Percentiles rank a stretch among this genome's conserved stretches.
Evolutionary conservation across 2,329 filamentous ascomycete species (phyloP).

Genomic region (Blastomyces parvus): DNA sequence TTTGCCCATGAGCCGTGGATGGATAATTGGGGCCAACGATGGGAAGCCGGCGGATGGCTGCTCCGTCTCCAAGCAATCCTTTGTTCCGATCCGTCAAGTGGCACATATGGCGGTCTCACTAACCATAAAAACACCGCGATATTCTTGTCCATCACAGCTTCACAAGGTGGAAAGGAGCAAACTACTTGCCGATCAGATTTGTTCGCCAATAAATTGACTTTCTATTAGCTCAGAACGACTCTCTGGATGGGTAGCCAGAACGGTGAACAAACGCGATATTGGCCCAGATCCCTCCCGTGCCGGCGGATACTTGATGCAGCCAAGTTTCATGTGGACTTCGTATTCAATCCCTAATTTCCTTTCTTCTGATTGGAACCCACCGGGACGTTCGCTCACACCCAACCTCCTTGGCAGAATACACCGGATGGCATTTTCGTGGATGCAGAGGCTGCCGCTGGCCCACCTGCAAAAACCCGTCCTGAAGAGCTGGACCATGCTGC

Average conservation of each 20-base stretch:
- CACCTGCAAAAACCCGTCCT: not conserved
- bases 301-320: not conserved
- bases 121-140: not conserved
- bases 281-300: not conserved
- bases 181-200: not conserved
- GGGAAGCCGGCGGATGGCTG: not conserved
- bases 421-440: not conserved
- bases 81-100: conserved; percentile 1
- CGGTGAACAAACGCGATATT: conserved; percentile 1
- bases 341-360: not conserved
- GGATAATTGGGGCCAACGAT: not conserved
- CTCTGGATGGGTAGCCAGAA: not conserved
- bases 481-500: not conserved
- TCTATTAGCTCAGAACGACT: not conserved
- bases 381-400: not conserved
- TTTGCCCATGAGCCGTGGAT: not conserved
- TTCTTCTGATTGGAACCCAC: conserved; percentile 4
- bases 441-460: not conserved
- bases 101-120: not conserved
- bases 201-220: not conserved
- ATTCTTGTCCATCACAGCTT: not conserved
- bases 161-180: not conserved
- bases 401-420: not conserved
- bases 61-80: not conserved
- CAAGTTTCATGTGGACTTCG: not conserved